Conservation (phyloP, 495 filamentous ascomycete genomes). For the Aspergillus incahuasiensis region DNA sequence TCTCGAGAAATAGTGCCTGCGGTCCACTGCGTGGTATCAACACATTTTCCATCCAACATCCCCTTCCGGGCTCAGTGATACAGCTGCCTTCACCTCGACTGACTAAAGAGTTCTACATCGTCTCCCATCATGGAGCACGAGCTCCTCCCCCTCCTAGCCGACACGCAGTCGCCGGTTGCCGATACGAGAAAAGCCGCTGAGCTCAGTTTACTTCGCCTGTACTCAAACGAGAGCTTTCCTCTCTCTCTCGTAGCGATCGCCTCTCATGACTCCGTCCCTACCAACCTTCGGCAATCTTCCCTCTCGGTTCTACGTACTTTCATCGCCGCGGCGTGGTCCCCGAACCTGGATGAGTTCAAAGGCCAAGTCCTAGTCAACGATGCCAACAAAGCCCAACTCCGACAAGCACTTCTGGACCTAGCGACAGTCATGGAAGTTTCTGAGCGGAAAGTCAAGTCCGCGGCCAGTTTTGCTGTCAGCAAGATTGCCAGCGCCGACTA, state of each 20-base stretch:
- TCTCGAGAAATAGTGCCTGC: not conserved
- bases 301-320: conserved; percentile 75
- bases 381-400: conserved; percentile 65
- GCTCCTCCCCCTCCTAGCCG: conserved; percentile 71
- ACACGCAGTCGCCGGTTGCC: conserved; percentile 68
- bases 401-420: conserved; percentile 64
- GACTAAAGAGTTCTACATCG: not conserved
- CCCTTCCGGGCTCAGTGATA: not conserved
- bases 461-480: conserved; percentile 86
- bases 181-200: conserved; percentile 75
- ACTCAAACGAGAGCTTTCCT: conserved; percentile 66
- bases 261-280: conserved; percentile 60
- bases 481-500: conserved; percentile 94
- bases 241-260: conserved; percentile 74
- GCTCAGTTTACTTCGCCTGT: conserved; percentile 62
- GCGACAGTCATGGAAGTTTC: conserved; percentile 64
- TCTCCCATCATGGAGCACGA: conserved; percentile 70
- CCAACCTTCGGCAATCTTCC: conserved; percentile 76
- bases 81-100: not conserved
- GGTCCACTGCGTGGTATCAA: not conserved
- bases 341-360: conserved; percentile 60
- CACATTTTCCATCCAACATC: not conserved
- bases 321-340: conserved; percentile 74
- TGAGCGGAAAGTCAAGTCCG: conserved; percentile 78
- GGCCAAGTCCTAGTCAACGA: conserved; percentile 59